Base-by-base conservation (phyloP, 495 filamentous ascomycete species). In the Amniculicola lignicola region DNA sequence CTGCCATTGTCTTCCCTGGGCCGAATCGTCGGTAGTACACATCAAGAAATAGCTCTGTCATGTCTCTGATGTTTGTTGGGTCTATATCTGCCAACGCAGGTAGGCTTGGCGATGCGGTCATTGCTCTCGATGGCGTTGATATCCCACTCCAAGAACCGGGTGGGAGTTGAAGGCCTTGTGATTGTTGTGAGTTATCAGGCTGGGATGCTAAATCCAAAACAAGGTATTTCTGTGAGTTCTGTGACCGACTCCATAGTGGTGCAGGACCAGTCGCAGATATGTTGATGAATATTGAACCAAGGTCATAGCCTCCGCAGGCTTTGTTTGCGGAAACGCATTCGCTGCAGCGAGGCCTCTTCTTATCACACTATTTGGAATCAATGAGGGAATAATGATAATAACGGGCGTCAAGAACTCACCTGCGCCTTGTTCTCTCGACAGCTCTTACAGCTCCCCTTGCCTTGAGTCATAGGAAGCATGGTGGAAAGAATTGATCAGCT, bases 201-300 rank as follows among this genome's bases (percentile, higher is more conserved):
- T 60, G 49, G 0, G 57, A 60, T 2, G 29, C 57, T 7, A 54
- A 28, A 22, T 60, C 57, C 4, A 60, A 24, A 7, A 60, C 57
- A 18, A 60, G 59, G 24, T 56, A 56, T 33, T 62, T 56, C 33
- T 56, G 52, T 18, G 51, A 51, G 35, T 56, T 38, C 18, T 51
- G 48, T 12, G 51, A 51, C 21, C 52, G 51, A 23, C 42, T 60
- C 59, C 59, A 62, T 5, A 31, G 11, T 22, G 59, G 52, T 15
- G 51, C 45, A 11, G 59, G 59, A 0, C 47, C 47, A 14, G 23
- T 37, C 0, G 59, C 51, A n/a, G 35, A 55, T 12, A 62, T 36
- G 27, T 62, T 62, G 25, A 62, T 62, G 40, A 62, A 62, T 27
- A 57, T 54, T 3, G 43, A 19, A 16, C 51, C 51, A 16, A 56